Conservation (phyloP, 345 rosid genomes). For the Bruguiera sexangula region DNA sequence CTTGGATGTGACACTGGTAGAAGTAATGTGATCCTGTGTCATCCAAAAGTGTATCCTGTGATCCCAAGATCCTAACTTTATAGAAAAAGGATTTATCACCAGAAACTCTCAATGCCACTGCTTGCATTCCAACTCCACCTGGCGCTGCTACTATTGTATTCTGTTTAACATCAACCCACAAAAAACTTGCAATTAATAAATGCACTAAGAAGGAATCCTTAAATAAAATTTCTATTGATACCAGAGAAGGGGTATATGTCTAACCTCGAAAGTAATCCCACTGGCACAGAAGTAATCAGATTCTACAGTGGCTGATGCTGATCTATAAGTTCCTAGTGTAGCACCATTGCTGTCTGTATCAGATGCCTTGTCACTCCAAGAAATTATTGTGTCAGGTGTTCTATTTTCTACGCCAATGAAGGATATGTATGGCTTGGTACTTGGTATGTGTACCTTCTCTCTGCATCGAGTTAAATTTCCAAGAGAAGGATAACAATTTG, state of each 20-base stretch:
- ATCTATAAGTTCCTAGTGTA: slow-evolving; percentile 62
- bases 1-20: slow-evolving; percentile 63
- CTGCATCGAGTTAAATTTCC: slow-evolving; percentile 32
- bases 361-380: slow-evolving; percentile 76
- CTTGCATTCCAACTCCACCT: slow-evolving; percentile 72
- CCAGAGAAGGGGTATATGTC: background rate
- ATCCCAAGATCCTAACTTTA: slow-evolving; percentile 60
- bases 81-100: slow-evolving; percentile 83
- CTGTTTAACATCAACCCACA: slow-evolving; percentile 34
- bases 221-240: background rate
- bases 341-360: slow-evolving; percentile 45
- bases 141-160: slow-evolving; percentile 70
- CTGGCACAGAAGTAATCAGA: slow-evolving; percentile 81
- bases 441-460: slow-evolving; percentile 72
- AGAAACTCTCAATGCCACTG: slow-evolving; percentile 64
- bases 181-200: background rate
- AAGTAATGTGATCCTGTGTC: slow-evolving; percentile 78
- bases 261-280: slow-evolving; percentile 79
- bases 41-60: slow-evolving; percentile 90
- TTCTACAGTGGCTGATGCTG: slow-evolving; percentile 68
- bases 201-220: no score
- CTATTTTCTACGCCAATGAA: slow-evolving; percentile 56
- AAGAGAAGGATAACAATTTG: background rate
- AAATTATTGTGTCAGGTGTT: slow-evolving; percentile 45
- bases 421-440: slow-evolving; percentile 64